Evolutionary conservation across 2,329 filamentous ascomycete genomes (phyloP).

Genomic region (Blumeria graminis): DNA sequence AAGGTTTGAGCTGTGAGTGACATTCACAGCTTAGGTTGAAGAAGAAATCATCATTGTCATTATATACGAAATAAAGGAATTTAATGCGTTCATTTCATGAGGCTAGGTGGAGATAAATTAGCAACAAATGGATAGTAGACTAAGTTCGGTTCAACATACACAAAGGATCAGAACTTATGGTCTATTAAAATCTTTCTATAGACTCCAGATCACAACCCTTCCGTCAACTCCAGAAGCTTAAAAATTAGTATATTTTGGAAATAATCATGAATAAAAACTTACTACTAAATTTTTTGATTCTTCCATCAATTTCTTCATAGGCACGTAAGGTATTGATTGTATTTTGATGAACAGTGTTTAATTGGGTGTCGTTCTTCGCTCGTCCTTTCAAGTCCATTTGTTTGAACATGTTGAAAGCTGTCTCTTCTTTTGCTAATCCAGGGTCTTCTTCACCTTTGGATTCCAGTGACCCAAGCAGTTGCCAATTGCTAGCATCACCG

Average conservation of each 20-base stretch:
- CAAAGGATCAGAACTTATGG: too few relatives aligned
- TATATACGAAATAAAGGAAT: too few relatives aligned
- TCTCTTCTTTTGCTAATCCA: conserved; percentile 53
- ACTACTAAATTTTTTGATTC: conserved; percentile 67
- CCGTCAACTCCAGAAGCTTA: conserved; percentile 64
- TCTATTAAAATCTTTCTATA: conserved; percentile 18
- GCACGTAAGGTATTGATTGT: conserved; percentile 67
- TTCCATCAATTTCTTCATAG: conserved; percentile 40
- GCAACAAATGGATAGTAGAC: too few relatives aligned
- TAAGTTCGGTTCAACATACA: too few relatives aligned
- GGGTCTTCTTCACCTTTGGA: conserved; percentile 25
- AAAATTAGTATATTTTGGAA: conserved; percentile 13
- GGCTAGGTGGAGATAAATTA: too few relatives aligned
- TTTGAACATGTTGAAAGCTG: conserved; percentile 89
- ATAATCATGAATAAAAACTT: conserved; percentile 20
- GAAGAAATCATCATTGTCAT: too few relatives aligned
- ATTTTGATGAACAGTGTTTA: conserved; percentile 93
- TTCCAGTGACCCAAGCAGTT: conserved; percentile 61
- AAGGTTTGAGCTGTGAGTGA: too few relatives aligned
- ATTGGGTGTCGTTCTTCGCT: conserved; percentile 69
- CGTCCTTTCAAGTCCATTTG: conserved; percentile 98
- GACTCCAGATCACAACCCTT: conserved; percentile 55
- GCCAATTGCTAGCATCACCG: conserved; percentile 60
- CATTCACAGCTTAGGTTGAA: too few relatives aligned
- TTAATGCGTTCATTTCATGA: too few relatives aligned